These are phyloP conservation scores for Lithospermum erythrorhizon DNA, from an alignment of 257 asterid genomes.

Conservation along the genomic window DNA sequence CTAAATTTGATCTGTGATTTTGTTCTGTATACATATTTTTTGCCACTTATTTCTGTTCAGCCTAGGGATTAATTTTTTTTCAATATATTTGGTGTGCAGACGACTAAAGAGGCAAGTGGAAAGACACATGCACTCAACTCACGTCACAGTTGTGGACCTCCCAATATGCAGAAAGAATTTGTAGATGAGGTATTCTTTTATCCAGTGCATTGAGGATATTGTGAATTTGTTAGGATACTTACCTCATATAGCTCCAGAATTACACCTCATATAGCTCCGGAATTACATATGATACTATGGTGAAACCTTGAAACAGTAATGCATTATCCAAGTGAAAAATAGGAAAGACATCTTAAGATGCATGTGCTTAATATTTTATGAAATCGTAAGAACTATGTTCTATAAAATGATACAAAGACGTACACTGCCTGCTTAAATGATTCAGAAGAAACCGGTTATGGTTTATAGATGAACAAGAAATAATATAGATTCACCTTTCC, in stretches of 20 bases:
- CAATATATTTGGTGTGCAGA: slow-evolving; percentile 12
- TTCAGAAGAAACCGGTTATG: too few species aligned
- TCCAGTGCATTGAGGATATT: not conserved
- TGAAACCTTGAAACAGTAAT: too few species aligned
- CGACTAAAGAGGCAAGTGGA: slow-evolving; percentile 15
- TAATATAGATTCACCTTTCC: not conserved
- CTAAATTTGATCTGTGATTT: not conserved
- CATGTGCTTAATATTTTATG: too few species aligned
- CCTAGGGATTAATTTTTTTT: not conserved
- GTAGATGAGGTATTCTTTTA: slow-evolving; percentile 14
- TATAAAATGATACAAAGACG: too few species aligned
- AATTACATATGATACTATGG: too few species aligned
- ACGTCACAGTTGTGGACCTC: slow-evolving; percentile 10
- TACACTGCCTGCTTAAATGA: too few species aligned
- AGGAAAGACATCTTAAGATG: too few species aligned
- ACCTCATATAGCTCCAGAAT: not conserved
- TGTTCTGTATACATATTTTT: too few species aligned
- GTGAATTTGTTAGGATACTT: not conserved
- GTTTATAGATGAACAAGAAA: not conserved
- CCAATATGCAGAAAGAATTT: slow-evolving; percentile 2
- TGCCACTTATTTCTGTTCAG: not conserved
- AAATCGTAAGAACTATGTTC: too few species aligned
- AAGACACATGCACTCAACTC: slow-evolving; percentile 9
- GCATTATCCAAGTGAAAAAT: too few species aligned
- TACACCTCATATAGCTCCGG: too few species aligned